Base-by-base conservation (phyloP, 2,329 filamentous ascomycete genomes). In the Penicillium concentricum region DNA sequence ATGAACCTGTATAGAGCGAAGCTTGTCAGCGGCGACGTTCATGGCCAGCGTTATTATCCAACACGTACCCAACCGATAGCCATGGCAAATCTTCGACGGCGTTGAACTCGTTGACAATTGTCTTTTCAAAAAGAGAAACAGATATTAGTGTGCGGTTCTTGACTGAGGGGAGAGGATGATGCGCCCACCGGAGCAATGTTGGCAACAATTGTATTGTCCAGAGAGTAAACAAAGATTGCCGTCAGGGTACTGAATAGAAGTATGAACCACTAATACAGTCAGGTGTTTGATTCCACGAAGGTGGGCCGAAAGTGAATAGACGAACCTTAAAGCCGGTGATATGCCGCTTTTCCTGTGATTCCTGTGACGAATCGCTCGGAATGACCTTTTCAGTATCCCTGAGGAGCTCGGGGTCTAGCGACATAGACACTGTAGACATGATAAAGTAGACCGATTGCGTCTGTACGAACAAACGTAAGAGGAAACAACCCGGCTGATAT, bases 201-300 rank as follows among this genome's bases (percentile, higher is more conserved):
- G 15, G 45, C 45, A n/a, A 48, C 45, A 15, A 48, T 48, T n/a
- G 45, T 48, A 26, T 48, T 48, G 32, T 48, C 45, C 1, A 48
- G 22, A 37, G 45, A 24, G 10, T 48, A 48, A 15, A 48, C 32
- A 16, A 48, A 48, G 3, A 48, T 48, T 9, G 32, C 45, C 5
- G 45, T 48, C 20, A 48, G 15, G 12, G 45, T 37, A 6, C 45
- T 48, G 15, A 26, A 5, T 1, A 48, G 8, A n/a, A 48, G 26
- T 8, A 37, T 3, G 74, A 48, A 48, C 45, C 45, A 48, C 45
- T 48, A 18, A 44, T 2, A 4, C 6, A 32, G n/a, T 22, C 20
- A 41, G 13, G 32, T 3, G 10, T 16, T 34, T 7, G 13, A 5
- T 34, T 34, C 32, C 15, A 4, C 10, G 2, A 34, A 16, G 6